Conservation (phyloP, 345 rosid genomes). For the Syzygium aromaticum region DNA sequence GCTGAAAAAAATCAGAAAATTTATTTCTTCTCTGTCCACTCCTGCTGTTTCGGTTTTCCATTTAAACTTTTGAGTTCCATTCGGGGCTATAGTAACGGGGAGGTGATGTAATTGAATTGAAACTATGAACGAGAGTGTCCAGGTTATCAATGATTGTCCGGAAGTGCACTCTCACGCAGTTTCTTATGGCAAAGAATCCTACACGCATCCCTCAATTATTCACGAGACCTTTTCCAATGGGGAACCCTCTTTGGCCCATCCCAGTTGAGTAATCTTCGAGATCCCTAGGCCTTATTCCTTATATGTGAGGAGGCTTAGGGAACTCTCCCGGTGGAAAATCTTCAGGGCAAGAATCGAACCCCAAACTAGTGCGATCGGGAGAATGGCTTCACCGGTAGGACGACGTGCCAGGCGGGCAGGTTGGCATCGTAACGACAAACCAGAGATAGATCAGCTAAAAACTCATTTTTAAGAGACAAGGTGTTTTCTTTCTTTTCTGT, state of each 20-base stretch:
- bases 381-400: neutral
- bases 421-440: neutral
- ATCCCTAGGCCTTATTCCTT: neutral
- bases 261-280: neutral
- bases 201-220: neutral
- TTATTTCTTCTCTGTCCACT: accelerated
- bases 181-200: neutral
- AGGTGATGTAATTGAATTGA: neutral
- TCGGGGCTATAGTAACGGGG: accelerated
- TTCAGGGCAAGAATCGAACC: neutral
- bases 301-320: neutral
- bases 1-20: neutral
- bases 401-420: neutral
- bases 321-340: neutral
- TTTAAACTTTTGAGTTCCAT: neutral
- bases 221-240: neutral
- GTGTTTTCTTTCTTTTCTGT: neutral
- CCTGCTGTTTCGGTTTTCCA: neutral
- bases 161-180: neutral
- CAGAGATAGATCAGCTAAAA: neutral
- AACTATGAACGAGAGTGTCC: accelerated
- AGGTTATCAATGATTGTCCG: neutral
- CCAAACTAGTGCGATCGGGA: neutral
- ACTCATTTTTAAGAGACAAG: neutral
- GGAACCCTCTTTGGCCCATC: neutral